Evolutionary conservation across 805 yeast species (phyloP), one percentile per base, ranked within the genome.

Genomic region (Barnettozyma botsteinii): DNA sequence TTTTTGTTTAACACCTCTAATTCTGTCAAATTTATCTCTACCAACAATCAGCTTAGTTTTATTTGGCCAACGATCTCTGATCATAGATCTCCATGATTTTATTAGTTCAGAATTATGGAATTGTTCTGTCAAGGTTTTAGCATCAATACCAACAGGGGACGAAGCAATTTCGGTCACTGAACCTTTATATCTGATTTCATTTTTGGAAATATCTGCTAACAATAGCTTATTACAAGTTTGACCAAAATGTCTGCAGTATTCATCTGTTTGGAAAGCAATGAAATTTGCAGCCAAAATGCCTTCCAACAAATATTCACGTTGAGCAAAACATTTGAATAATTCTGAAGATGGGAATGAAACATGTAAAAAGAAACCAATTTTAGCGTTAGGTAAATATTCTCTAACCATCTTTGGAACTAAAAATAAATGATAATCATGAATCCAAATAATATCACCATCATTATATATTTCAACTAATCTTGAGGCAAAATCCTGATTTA

Each of bases 341-440:
- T 91, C 98, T 42, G 91, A 79, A 4, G 96, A 85, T 8, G 98
- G 98, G 66, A 91, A 91, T 1, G 98, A 84, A 12, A 91, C 85
- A 55, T 93, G 98, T 42, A 93, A 67, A 61, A 88, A 93, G 51
- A 89, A 84, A 0, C 96, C 97, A 50, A 93, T 88, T 47, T 82
- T 78, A 2, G 95, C 97, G 42, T 77, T 60, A 5, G 97, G 96
- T 18, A 88, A 59, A 47, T 70, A 64, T 42, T 77, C 70, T 45
- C 96, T 73, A 4, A 91, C 73, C 91, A 91, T 81, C 40, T 70
- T 72, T 0, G 98, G 97, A 2, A 89, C 86, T 31, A 91, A 65
- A 65, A 93, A 70, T 45, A 91, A 67, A 62, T 93, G 98, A 58
- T 91, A 91, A 61, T 91, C 98, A 59, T 91, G 95, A 38, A 91